Conservation (phyloP, 331 rosid species). For the Rhamnella rubrinervis region DNA sequence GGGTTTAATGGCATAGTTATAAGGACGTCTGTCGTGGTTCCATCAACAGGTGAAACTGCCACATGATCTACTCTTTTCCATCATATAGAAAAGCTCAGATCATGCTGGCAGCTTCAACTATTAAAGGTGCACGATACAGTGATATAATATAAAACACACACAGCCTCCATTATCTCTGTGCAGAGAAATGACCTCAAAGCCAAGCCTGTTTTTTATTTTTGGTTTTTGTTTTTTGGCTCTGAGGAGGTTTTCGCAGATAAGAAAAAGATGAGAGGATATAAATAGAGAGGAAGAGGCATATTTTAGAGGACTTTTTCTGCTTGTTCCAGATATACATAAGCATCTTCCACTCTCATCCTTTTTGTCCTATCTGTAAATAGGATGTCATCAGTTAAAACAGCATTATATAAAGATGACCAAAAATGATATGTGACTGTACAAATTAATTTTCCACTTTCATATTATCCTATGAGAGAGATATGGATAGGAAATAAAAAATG, state of each 20-base stretch:
- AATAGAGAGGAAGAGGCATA: conserved; percentile 16
- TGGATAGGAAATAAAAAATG: no score
- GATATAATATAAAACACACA: no score
- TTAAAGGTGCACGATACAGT: conserved; percentile 44
- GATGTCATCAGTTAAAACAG: background rate
- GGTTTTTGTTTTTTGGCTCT: background rate
- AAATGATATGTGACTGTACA: no score
- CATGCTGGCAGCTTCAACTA: conserved; percentile 99
- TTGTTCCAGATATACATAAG: conserved; percentile 15
- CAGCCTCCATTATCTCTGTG: no score
- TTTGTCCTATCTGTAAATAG: conserved; percentile 15
- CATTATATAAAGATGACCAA: no score
- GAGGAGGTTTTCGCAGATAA: conserved; percentile 24
- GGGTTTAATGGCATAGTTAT: background rate
- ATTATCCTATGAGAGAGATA: no score
- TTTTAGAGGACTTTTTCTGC: conserved; percentile 9
- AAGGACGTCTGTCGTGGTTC: background rate
- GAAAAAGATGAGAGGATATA: conserved; percentile 38
- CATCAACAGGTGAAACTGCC: conserved; percentile 1
- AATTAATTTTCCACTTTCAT: no score
- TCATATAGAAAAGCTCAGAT: conserved; percentile 41
- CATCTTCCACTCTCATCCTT: conserved; percentile 16
- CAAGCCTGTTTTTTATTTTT: background rate
- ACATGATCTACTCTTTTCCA: background rate
- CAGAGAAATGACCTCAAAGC: no score